Evolutionary conservation across 352 stramenopile genomes (phyloP), one percentile per base, ranked within the genome.

Genomic region (Pythium monospermum): DNA sequence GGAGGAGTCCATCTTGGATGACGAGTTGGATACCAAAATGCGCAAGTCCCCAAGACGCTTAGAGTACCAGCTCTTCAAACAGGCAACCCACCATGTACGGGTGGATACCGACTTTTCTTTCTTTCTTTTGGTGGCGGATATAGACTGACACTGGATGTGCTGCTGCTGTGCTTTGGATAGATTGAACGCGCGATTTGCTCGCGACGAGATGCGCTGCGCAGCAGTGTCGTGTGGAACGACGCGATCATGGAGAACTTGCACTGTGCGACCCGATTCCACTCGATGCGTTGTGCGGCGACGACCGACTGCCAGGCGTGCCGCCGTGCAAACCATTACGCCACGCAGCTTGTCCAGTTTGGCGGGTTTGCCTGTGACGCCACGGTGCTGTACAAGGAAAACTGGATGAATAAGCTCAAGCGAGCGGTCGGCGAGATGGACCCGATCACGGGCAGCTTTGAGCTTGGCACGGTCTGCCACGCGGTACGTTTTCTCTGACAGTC

Each of bases 401-500:
- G 83, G 83, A 87, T 89, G 60, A 55, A 27, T 25, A 81, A 71
- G 26, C 51, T 91, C 1, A 72, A 76, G 10, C 44, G 68, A 30
- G 49, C 61, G 16, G 64, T 71, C 31, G 27, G 61, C 8, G 58
- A 76, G 22, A 49, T 61, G 32, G 50, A 61, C 13, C 48, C 68
- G 0, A 61, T 81, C 18, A 40, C 49, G 2, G 47, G 37, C 1
- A 67, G 56, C 6, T 94, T 88, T 44, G 61, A 90, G 50, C 77
- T 94, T 52, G 83, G 83, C n/a, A 87, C 73, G 27, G 68, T 85
- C 0, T 94, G 83, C 18, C 78, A 90, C 47, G 78, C 78, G 40
- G 82, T 93, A 85, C 46, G 71, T 36, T 31, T 28, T 13, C 18
- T 37, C 13, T 33, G 35, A 35, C 7, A 36, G 21, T 54, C 19